Base-by-base conservation (phyloP, 2,329 filamentous ascomycete species). In the Trichoderma sp. region DNA sequence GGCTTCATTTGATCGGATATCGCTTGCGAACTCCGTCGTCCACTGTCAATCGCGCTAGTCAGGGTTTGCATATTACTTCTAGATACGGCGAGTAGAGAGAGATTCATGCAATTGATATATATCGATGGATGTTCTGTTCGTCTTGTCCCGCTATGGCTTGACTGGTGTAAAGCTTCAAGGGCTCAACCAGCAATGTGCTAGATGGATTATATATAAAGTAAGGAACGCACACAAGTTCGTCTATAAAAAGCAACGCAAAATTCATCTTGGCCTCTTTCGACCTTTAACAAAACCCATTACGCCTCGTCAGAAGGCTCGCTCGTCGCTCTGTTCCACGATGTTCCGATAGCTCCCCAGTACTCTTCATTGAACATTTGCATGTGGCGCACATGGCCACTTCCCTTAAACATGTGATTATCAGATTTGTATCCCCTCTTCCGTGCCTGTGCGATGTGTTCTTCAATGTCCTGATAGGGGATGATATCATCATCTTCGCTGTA, bases 371-470 rank as follows among this genome's bases (percentile, higher is more conserved):
- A 85, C 78, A 84, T 80, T 21, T 86, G 82, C 81, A 91, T 86
- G 76, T 91, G 89, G 1, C 87, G 88, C 21, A 90, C 89, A 78
- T 92, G 90, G 1, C 84, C 81, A 64, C 86, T 89, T 4, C 85
- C 86, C 64, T 88, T 83, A 73, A 92, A 92, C 34, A 85, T 76
- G 71, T 88, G 86, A 24, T 83, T 80, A 1, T 83, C 80, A 2
- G 86, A 84, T 26, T 77, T 76, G 74, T 86, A 90, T 0, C 89
- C 89, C 68, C 82, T 81, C 14, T 77, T 75, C 72, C 77, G 81
- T 2, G 87, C 85, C 43, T 83, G 78, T 3, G 84, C 83, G 0
- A 84, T 86, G 75, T 90, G 86, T 15, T 80, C 81, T 74, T 89
- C 86, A 0, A 90, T 85, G 73, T 90, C 88, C 72, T 86, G 76